Evolutionary conservation across 768 basidiomycete species (phyloP), one percentile per base, ranked within the genome.

Genomic region (Filobasidium wieringae): DNA sequence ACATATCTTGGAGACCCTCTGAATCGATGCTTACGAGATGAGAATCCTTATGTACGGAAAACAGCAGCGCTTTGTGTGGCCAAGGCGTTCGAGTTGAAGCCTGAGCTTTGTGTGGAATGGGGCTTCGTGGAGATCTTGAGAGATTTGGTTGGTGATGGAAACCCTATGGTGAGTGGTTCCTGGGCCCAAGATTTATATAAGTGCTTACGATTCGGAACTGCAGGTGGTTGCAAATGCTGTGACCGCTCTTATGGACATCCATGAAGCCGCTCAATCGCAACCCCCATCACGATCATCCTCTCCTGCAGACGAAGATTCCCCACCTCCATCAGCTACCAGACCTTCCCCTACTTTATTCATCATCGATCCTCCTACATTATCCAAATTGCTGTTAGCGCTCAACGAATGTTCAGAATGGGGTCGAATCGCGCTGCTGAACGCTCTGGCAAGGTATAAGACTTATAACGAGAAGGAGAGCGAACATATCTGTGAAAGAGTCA

Each of bases 351-450:
- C 82, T 17, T 72, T 84, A 54, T 96, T 97, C 76, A 75, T 74
- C 58, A 88, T 97, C 72, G 91, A 90, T n/a, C 75, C 84, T 6
- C 73, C 82, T 0, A 81, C 92, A 59, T 79, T 99, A 51, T 85
- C 80, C 74, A 95, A 92, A 71, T 81, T 99, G 15, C 78, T 99
- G 55, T 87, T 97, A 54, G 95, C 93, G 1, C 79, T 99, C 19
- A 93, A 93, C 70, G 95, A 97, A 74, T 96, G 93, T 71, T 93
- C 92, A 0, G 95, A 99, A 76, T 99, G 95, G 95, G 95, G 95
- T 31, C 82, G 93, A 57, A 90, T 99, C 15, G 90, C 92, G 0
- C 83, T 99, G 34, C 75, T 97, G 53, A 86, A 85, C 58, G 88
- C 89, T 0, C 76, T 97, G 30, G 80, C 88, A 5, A 81, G 87